These are phyloP conservation scores for Clarireedia hainanense DNA, from an alignment of 2,329 filamentous ascomycete genomes.

Conservation along the genomic window DNA sequence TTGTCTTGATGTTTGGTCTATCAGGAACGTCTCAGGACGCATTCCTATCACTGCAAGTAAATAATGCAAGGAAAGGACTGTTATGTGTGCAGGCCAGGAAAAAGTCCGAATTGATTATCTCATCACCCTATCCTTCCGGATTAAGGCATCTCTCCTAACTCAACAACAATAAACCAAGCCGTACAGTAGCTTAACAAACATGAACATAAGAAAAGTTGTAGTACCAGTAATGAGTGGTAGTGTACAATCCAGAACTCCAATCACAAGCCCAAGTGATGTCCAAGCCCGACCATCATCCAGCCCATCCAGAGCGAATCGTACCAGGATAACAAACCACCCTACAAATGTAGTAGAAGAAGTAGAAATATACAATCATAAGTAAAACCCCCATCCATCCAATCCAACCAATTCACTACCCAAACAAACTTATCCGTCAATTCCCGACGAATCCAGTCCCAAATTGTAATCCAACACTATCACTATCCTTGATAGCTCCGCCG, in stretches of 20 bases:
- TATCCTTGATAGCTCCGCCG: constrained; percentile 3
- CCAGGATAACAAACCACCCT: background rate
- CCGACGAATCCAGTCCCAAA: background rate
- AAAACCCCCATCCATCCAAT: background rate
- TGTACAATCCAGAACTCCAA: background rate
- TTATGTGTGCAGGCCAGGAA: no score
- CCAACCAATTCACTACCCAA: constrained; percentile 1
- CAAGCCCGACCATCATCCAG: background rate
- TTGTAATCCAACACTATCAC: background rate
- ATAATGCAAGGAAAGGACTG: no score
- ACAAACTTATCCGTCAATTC: background rate
- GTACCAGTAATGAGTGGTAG: background rate
- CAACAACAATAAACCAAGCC: no score
- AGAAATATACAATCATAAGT: constrained; percentile 7
- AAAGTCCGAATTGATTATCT: no score
- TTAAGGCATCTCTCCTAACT: no score
- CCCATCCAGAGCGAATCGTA: constrained; percentile 7
- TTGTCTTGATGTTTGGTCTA: no score
- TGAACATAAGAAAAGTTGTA: background rate
- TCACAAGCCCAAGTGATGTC: background rate
- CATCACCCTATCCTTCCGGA: no score
- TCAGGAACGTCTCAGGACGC: no score
- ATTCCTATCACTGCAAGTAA: no score
- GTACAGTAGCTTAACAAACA: no score
- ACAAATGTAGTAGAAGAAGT: constrained; percentile 3